phyloP scores from a whole-genome alignment of 805 yeast species.

The Candida peoriensis region DNA sequence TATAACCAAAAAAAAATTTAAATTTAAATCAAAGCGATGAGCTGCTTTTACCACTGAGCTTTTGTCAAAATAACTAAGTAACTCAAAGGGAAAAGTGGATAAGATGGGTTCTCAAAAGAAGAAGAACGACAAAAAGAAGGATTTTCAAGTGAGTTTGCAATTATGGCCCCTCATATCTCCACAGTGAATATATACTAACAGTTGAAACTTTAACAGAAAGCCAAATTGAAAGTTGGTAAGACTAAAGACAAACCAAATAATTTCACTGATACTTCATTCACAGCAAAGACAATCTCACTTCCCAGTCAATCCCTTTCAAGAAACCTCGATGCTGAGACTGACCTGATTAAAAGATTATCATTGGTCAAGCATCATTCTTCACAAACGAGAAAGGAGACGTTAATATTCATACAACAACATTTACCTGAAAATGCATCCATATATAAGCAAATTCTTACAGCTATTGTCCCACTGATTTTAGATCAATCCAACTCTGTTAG shows the following conservation, averaged over 20 bases:
- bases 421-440: constrained; percentile 48
- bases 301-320: constrained; percentile 32
- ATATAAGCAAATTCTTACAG: constrained; percentile 51
- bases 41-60: too few relatives aligned
- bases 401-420: constrained; percentile 45
- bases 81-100: too few relatives aligned
- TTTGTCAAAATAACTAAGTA: too few relatives aligned
- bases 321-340: constrained; percentile 33
- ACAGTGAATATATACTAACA: constrained; percentile 1
- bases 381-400: constrained; percentile 66
- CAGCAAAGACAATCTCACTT: constrained; percentile 48
- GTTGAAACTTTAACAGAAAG: constrained; percentile 39
- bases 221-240: constrained; percentile 87
- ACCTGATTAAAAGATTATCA: constrained; percentile 56
- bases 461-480: constrained; percentile 48
- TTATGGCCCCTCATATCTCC: not conserved
- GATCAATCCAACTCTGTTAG: constrained; percentile 70
- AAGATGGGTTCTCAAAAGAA: constrained; percentile 55
- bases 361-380: constrained; percentile 71
- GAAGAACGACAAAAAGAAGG: constrained; percentile 62
- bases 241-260: constrained; percentile 64
- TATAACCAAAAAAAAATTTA: too few relatives aligned
- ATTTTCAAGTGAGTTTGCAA: constrained; percentile 41
- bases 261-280: constrained; percentile 82
- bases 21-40: too few relatives aligned